Evolutionary conservation across 306 rosid species (phyloP).

Genomic region (Rosa multiflora): DNA sequence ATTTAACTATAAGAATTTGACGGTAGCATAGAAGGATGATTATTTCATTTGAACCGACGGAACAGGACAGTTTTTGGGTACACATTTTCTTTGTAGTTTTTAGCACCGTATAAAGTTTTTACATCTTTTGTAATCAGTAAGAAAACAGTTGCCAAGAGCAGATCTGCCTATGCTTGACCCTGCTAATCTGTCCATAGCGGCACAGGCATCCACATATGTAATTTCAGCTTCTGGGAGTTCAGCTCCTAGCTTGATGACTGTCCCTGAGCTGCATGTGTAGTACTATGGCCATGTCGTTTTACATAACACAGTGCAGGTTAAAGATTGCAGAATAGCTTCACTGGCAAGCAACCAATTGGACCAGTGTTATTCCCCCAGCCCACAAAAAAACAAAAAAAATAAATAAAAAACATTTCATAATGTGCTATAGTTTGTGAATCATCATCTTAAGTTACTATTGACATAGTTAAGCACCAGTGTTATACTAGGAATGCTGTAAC

Average conservation of each 20-base stretch:
- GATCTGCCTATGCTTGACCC: background rate
- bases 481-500: constrained; percentile 67
- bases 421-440: too few species aligned
- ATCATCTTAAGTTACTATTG: background rate
- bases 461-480: constrained; percentile 8
- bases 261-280: too few species aligned
- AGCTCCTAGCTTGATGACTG: constrained; percentile 49
- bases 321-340: too few species aligned
- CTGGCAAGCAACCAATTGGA: too few species aligned
- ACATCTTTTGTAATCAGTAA: background rate
- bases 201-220: constrained; percentile 65
- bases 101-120: background rate
- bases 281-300: too few species aligned
- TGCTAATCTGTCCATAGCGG: constrained; percentile 66
- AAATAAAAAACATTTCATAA: too few species aligned
- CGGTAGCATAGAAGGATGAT: background rate
- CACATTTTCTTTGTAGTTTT: background rate
- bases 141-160: background rate
- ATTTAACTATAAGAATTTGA: background rate
- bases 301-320: too few species aligned
- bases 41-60: background rate
- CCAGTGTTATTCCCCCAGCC: too few species aligned
- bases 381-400: too few species aligned
- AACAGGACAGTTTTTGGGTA: background rate
- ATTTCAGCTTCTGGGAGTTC: constrained; percentile 76